A percentile compares a stretch with the other conserved stretches of the same genome.
phyloP scores from a whole-genome alignment of 1,139 yeast species.

The Pichia sp. region DNA sequence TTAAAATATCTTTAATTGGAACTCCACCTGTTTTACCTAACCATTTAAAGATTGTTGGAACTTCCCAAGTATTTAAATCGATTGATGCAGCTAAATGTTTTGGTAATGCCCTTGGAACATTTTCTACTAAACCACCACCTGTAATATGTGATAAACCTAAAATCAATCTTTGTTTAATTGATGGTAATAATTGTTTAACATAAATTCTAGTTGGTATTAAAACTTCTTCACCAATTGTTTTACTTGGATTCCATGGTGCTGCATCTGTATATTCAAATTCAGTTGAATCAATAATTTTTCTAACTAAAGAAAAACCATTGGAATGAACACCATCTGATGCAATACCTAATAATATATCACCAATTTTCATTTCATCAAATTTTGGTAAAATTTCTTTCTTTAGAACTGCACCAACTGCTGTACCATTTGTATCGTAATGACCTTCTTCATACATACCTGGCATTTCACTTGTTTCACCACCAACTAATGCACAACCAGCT shows the following conservation, averaged over 20 bases:
- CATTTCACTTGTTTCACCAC: constrained; percentile 99
- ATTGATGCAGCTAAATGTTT: constrained; percentile 69
- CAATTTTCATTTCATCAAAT: constrained; percentile 57
- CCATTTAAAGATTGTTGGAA: constrained; percentile 90
- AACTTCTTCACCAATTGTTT: constrained; percentile 79
- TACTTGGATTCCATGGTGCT: constrained; percentile 81
- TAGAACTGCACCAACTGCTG: constrained; percentile 98
- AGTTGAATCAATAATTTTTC: constrained; percentile 80
- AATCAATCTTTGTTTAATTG: constrained; percentile 59
- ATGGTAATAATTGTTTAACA: constrained; percentile 81
- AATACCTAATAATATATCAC: constrained; percentile 81
- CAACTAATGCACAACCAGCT: constrained; percentile 96
- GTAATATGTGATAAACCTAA: constrained; percentile 95
- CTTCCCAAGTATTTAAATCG: constrained; percentile 74
- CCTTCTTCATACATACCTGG: constrained; percentile 97
- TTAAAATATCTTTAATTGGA: constrained; percentile 75
- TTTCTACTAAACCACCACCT: constrained; percentile 97
- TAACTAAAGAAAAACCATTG: constrained; percentile 93
- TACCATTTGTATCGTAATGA: constrained; percentile 97
- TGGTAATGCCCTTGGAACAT: constrained; percentile 93
- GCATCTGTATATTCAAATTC: constrained; percentile 60
- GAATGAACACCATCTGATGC: constrained; percentile 93
- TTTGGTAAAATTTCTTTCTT: constrained; percentile 72
- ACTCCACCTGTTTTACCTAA: constrained; percentile 87
- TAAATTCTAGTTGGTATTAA: constrained; percentile 90